Evolutionary conservation across 1,284 basidiomycete genomes (phyloP).

Genomic region (Pseudozyma tsukubaensis): DNA sequence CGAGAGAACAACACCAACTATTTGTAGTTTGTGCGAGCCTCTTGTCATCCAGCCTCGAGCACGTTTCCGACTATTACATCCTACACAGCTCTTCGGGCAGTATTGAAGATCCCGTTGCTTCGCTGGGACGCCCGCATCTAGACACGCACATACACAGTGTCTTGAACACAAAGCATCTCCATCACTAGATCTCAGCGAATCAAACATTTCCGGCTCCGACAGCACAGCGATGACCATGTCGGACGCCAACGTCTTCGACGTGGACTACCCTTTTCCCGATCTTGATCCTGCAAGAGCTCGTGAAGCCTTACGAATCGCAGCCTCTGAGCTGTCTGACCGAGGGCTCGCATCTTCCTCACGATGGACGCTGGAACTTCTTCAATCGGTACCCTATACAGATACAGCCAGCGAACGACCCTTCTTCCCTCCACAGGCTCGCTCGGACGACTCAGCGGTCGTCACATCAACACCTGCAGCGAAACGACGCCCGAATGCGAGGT

Average conservation of each 20-base stretch:
- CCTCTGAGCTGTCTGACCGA: conserved; percentile 44
- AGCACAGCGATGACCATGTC: conserved; percentile 21
- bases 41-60: no score
- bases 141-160: no score
- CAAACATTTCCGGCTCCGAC: background rate
- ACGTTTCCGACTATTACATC: no score
- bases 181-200: background rate
- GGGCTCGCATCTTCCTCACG: conserved; percentile 49
- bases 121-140: no score
- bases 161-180: background rate
- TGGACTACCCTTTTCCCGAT: conserved; percentile 50
- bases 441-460: conserved; percentile 12
- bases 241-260: conserved; percentile 38
- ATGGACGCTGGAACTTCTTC: conserved; percentile 61
- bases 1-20: no score
- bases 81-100: no score
- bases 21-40: no score
- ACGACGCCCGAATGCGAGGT: conserved; percentile 8
- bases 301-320: conserved; percentile 37
- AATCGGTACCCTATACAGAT: conserved; percentile 36
- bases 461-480: conserved; percentile 45
- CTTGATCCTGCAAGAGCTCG: conserved; percentile 43
- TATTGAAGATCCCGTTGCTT: no score
- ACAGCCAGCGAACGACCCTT: background rate
- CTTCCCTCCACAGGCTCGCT: conserved; percentile 10